Base-by-base conservation (phyloP, 2,329 filamentous ascomycete species). In the Stagonosporopsis tanaceti region DNA sequence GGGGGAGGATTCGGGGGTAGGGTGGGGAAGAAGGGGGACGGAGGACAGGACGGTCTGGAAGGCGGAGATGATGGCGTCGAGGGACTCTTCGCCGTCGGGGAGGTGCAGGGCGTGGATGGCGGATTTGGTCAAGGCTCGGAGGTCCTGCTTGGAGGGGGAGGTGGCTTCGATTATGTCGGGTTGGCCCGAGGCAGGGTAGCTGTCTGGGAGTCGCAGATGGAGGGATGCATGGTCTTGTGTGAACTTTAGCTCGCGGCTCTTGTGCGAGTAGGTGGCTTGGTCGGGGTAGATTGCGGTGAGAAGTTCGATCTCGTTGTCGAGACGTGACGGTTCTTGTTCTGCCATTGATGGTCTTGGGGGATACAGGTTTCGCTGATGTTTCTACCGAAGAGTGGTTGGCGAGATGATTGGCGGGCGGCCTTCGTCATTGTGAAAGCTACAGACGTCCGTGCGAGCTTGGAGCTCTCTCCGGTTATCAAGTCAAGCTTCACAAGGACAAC, bases 271-370 rank as follows among this genome's bases (percentile, higher is more conserved):
- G 22, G 61, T 63, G 27, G 78, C 61, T 62, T 80, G 76, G 6
- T 74, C 71, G 4, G 78, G 79, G 54, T 80, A 81, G 73, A 81
- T 81, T 15, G 78, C 73, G 38, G 75, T 57, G n/a, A 81, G 70
- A 12, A 81, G 76, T 44, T 74, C 69, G 28, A 81, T 53, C 61
- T 81, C 79, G 15, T 61, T 69, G 27, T 65, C 57, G 8, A 79
- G 67, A 24, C 72, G 71, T 15, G 61, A 50, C 24, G 61, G 56
- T 8, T 57, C 50, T 27, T 46, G 27, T 24, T 48, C 27, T 53
- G 39, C 11, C 45, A 52, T 53, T 22, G 28, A 17, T 20, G 27
- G 1, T 25, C 2, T 4, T 12, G 14, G 12, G 9, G n/a, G 27
- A 9, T 6, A 28, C 27, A 12, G 7, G 54, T 45, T 48, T 45